Evolutionary conservation across 1,284 basidiomycete species (phyloP), one percentile per base, ranked within the genome.

Genomic region (Somion occarium): DNA sequence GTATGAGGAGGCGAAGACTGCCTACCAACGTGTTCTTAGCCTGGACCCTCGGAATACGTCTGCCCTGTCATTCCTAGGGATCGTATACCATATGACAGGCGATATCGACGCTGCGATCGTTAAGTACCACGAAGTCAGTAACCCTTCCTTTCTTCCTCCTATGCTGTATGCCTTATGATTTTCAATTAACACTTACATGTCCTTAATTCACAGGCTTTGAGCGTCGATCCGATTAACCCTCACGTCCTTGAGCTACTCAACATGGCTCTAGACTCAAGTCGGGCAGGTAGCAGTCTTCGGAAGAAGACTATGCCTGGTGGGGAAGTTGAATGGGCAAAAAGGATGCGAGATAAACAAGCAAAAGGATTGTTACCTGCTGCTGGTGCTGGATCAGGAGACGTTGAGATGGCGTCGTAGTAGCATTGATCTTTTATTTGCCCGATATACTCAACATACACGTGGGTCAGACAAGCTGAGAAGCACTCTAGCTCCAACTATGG

Each of bases 231-330:
- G 0, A 88, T 93, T 56, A 95, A 97, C 60, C 79, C 87, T 1
- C 86, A 93, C 62, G 78, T 91, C 20, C 82, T 94, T 25, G 89
- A 93, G 52, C 72, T 97, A 45, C 79, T 98, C 38, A 89, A 93
- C 56, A 79, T 92, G 57, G 91, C 91, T 0, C 75, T 98, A 19
- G 84, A 90, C 30, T 50, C 61, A 48, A 7, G 9, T 9, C 13
- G 39, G 9, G 56, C 56, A 13, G 26, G 23, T 22, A 45, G 34
- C 48, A 1, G 46, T 52, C 42, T 51, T 20, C 20, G 18, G 37
- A 27, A 46, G 27, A 62, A 63, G 46, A 58, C 61, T 26, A 49
- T 61, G 2, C 60, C 61, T 1, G 63, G 63, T 19, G 63, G 62
- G 3, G 65, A 65, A 30, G 62, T 59, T 23, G 51, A 53, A 37